These are phyloP conservation scores for Phytopythium montanum DNA, from an alignment of 352 stramenopile species.

Conservation along the genomic window DNA sequence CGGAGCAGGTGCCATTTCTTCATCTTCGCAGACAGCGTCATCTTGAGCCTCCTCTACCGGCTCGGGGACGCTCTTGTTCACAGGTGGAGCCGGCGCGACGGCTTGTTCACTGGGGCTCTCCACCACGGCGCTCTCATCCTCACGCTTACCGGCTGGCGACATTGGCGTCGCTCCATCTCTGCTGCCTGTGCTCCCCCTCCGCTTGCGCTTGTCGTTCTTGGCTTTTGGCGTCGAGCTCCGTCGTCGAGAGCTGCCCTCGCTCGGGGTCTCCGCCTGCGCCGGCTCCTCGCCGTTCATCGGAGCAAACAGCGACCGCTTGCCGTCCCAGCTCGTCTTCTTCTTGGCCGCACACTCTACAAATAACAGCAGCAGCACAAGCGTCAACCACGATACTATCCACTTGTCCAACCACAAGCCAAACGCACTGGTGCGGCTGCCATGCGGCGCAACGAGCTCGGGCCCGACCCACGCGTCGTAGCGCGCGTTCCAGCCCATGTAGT, in stretches of 20 bases:
- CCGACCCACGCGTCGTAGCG: slow-evolving; percentile 65
- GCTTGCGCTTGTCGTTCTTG: slow-evolving; percentile 5
- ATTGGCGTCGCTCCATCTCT: neutral
- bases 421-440: slow-evolving; percentile 45
- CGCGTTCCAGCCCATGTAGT: slow-evolving; percentile 79
- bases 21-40: neutral
- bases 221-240: neutral
- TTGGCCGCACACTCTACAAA: slow-evolving; percentile 4
- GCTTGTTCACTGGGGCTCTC: neutral
- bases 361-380: neutral
- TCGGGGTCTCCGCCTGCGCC: slow-evolving; percentile 1
- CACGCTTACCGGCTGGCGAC: neutral
- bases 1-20: neutral
- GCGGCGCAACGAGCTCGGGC: slow-evolving; percentile 36
- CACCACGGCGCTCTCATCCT: neutral
- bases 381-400: no score
- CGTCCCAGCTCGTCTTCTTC: slow-evolving; percentile 52
- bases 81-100: neutral
- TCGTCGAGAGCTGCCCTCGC: slow-evolving; percentile 1
- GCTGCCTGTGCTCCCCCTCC: neutral
- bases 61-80: neutral
- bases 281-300: slow-evolving; percentile 12
- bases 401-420: neutral
- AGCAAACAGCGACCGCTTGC: slow-evolving; percentile 37
- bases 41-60: no score